Base-by-base conservation (phyloP, 345 rosid genomes). In the Noccaea caerulescens region DNA sequence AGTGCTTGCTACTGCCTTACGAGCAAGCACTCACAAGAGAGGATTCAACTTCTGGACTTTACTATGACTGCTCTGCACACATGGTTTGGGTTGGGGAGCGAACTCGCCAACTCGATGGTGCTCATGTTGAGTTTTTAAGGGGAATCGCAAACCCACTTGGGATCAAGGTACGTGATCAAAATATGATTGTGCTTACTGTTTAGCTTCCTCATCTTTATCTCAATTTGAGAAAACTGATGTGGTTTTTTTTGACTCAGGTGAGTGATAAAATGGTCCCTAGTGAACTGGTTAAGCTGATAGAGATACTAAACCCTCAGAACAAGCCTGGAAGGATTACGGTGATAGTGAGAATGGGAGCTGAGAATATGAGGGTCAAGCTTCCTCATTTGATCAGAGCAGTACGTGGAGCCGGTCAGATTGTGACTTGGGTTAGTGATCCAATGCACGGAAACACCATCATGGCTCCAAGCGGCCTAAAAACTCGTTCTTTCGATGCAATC, bases 1-100 rank as follows among this genome's bases (percentile, higher is more conserved):
- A 86, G 69, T 86, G 91, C 47, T 86, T 86, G 44, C 80, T 79
- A 8, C 59, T 86, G 65, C 88, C 87, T 54, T 86, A 86, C 50
- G 91, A 86, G 83, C 88, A 86, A 63, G 83, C 87, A n/a, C 77
- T 86, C 57, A 86, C 91, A 13, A 84, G 91, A 78, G 88, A 82
- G 75, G 91, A 86, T 77, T 84, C 91, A 23, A 86, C 91, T 0
- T 72, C 88, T 3, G 88, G 91, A 41, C 87, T 86, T 33, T 84
- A 79, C 72, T 84, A 86, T 77, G 91, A 86, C 57, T 86, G 91
- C 64, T 84, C 91, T 64, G 91, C 88, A 3, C 88, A 86, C 75
- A 74, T 86, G 87, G 77, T 86, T 39, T 86, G 91, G 88, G 88
- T 86, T 25, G 91, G 91, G 56, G 91, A 86, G 76, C 73, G 91